A percentile compares a stretch with the other conserved stretches of the same genome.
phyloP scores from a whole-genome alignment of 768 basidiomycete genomes.

The Russula olivacea region DNA sequence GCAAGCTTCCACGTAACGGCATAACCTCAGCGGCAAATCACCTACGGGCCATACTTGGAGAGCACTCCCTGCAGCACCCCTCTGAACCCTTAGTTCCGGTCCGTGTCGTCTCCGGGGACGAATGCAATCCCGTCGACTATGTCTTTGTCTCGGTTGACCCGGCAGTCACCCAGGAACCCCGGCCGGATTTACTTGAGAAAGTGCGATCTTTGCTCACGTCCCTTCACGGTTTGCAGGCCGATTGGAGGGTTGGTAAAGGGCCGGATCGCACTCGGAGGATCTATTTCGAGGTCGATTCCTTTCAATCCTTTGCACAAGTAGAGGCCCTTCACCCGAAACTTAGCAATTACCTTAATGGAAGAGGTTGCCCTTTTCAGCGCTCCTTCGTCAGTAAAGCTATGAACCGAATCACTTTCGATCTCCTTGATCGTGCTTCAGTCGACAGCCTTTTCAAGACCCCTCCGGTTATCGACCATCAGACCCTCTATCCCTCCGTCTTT shows the following conservation, averaged over 20 bases:
- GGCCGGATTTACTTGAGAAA: not conserved
- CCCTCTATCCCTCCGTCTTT: not conserved
- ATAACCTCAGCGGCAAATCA: not conserved
- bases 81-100: not conserved
- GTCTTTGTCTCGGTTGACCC: not conserved
- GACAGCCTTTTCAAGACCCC: not conserved
- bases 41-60: not conserved
- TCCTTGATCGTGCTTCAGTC: not conserved
- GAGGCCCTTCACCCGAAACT: not conserved
- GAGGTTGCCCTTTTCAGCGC: not conserved
- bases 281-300: not conserved
- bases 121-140: not conserved
- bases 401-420: not conserved
- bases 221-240: not conserved
- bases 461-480: not conserved
- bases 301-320: not conserved
- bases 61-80: not conserved
- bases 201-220: not conserved
- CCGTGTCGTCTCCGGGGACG: not conserved
- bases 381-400: not conserved
- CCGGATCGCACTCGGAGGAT: not conserved
- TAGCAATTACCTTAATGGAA: not conserved
- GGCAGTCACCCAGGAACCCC: not conserved
- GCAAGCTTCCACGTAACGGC: not conserved
- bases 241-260: not conserved